Evolutionary conservation across 2,329 filamentous ascomycete genomes (phyloP).

Genomic region (Tolypocladium inflatum): DNA sequence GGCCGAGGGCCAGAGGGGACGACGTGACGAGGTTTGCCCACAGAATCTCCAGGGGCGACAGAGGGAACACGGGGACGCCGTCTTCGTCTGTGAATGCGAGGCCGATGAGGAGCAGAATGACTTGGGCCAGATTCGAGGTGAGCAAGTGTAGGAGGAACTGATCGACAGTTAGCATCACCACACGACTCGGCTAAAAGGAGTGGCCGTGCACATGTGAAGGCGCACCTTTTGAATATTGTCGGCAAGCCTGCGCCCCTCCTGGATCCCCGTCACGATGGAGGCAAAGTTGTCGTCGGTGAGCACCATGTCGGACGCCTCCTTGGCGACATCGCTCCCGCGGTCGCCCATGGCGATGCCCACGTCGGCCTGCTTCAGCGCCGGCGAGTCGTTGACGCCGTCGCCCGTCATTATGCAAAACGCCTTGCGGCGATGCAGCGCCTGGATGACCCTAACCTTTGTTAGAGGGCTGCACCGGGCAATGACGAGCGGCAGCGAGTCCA

Average conservation of each 20-base stretch:
- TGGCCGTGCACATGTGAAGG: background rate
- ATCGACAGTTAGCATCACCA: slow-evolving; percentile 6
- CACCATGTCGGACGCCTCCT: slow-evolving; percentile 80
- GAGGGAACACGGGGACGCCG: slow-evolving; percentile 55
- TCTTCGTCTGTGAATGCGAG: slow-evolving; percentile 56
- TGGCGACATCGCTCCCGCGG: slow-evolving; percentile 63
- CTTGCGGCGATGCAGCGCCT: slow-evolving; percentile 59
- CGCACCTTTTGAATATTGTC: slow-evolving; percentile 66
- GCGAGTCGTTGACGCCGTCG: slow-evolving; percentile 67
- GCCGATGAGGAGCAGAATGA: slow-evolving; percentile 57
- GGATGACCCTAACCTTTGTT: slow-evolving; percentile 68
- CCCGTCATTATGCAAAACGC: slow-evolving; percentile 67
- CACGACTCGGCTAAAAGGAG: background rate
- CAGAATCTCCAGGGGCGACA: slow-evolving; percentile 64
- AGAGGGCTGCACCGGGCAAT: slow-evolving; percentile 60
- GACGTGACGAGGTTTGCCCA: slow-evolving; percentile 72
- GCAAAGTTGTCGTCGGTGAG: slow-evolving; percentile 85
- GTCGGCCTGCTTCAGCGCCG: slow-evolving; percentile 62
- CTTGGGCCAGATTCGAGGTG: slow-evolving; percentile 62
- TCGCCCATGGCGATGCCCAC: slow-evolving; percentile 70
- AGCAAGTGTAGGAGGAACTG: slow-evolving; percentile 56
- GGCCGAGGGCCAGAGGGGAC: slow-evolving; percentile 60
- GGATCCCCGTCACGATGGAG: slow-evolving; percentile 63
- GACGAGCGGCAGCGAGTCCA: slow-evolving; percentile 54
- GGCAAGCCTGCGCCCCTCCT: slow-evolving; percentile 59